Base-by-base conservation (phyloP, 164 flowering plant genomes). In the Tetracentron sinense region DNA sequence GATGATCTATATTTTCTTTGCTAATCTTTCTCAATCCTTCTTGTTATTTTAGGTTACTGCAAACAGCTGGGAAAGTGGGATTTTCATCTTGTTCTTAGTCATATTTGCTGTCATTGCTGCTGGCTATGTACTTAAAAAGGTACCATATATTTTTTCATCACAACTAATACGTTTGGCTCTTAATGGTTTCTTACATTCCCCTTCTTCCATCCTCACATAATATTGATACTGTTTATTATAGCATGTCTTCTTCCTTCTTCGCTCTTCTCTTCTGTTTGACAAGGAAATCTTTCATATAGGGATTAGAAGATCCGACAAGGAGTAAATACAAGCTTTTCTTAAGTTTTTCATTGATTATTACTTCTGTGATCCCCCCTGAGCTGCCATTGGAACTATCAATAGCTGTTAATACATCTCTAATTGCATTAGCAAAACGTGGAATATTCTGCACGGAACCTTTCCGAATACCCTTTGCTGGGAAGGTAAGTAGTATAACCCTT, bases 331-430 rank as follows among this genome's bases (percentile, higher is more conserved):
- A 91, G 78, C 96, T 94, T 71, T 68, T 94, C 68, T 74, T 94
- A 53, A 91, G 97, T 68, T 94, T 97, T 83, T 88, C 99, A 44
- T 76, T 94, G 73, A 94, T 94, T 64, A 81, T 94, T 64, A 94
- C 99, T 54, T 91, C 99, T 63, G 99, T 94, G 54, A 94, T 94
- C 59, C 99, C 99, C 23, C 99, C 99, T 68, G 99, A 94, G 78
- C 81, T 94, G 59, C 99, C 99, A 60, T 91, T 94, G 99, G 99
- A 94, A 73, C 79, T 94, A 60, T 94, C 99, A 30, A 94, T 94
- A 70, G 99, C 99, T 63, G 99, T 94, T 65, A 94, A 94, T 77
- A 94, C 99, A 62, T 94, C 99, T 66, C 74, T 94, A 65, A 89
- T 94, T 80, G 96, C 95, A 51, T 67, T 94, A 69, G 96, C 99